These are phyloP conservation scores for Geoglossum glabrum DNA, from an alignment of 495 filamentous ascomycete genomes.

Conservation along the genomic window DNA sequence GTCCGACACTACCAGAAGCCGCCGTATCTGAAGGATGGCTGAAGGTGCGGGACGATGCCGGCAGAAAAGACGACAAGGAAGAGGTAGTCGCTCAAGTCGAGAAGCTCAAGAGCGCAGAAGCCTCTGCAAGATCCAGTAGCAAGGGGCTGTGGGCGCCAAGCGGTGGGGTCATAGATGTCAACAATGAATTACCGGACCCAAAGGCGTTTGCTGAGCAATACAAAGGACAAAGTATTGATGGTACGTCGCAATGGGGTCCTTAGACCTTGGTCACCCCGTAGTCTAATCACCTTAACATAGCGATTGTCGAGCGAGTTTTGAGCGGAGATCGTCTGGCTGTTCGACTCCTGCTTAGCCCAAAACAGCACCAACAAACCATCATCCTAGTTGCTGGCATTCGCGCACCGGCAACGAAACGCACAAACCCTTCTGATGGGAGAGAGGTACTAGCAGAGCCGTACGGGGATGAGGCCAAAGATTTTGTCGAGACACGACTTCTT, in stretches of 20 bases:
- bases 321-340: slow-evolving; percentile 76
- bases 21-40: slow-evolving; percentile 72
- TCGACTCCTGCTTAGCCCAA: slow-evolving; percentile 54
- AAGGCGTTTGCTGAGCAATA: slow-evolving; percentile 52
- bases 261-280: not conserved
- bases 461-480: slow-evolving; percentile 67
- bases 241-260: slow-evolving; percentile 11
- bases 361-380: slow-evolving; percentile 66
- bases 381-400: slow-evolving; percentile 79
- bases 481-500: slow-evolving; percentile 63
- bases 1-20: slow-evolving; percentile 57
- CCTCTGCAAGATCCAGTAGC: slow-evolving; percentile 51
- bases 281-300: slow-evolving; percentile 3
- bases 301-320: slow-evolving; percentile 70
- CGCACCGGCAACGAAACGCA: slow-evolving; percentile 66
- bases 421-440: slow-evolving; percentile 50
- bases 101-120: slow-evolving; percentile 55
- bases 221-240: slow-evolving; percentile 61
- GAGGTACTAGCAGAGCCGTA: slow-evolving; percentile 70
- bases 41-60: slow-evolving; percentile 81
- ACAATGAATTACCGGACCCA: slow-evolving; percentile 55
- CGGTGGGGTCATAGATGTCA: slow-evolving; percentile 45
- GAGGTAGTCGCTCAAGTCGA: slow-evolving; percentile 49
- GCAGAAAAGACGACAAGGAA: slow-evolving; percentile 64
- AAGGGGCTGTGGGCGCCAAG: slow-evolving; percentile 55